These are phyloP conservation scores for Bretziella fagacearum DNA, from an alignment of 2,329 filamentous ascomycete species.

Conservation along the genomic window DNA sequence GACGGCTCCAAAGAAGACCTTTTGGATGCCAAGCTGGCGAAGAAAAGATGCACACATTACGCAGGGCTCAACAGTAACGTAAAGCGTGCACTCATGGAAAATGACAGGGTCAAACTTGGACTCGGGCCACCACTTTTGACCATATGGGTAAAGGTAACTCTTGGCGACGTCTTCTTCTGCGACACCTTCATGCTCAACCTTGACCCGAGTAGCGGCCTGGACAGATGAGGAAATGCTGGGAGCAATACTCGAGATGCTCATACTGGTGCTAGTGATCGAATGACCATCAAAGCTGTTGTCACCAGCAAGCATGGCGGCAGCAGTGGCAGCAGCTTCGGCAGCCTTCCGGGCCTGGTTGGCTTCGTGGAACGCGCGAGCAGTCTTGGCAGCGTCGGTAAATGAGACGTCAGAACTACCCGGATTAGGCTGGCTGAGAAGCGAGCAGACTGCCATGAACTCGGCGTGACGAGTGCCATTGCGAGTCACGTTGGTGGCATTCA, in stretches of 20 bases:
- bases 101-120: constrained; percentile 12
- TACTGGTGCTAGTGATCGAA: constrained; percentile 9
- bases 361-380: constrained; percentile 15
- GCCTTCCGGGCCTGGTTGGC: constrained; percentile 18
- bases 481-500: constrained; percentile 92
- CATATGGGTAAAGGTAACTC: constrained; percentile 43
- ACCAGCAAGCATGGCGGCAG: constrained; percentile 19
- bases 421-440: constrained; percentile 28
- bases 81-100: constrained; percentile 53
- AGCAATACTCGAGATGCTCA: constrained; percentile 10
- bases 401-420: constrained; percentile 9
- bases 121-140: constrained; percentile 29
- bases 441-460: constrained; percentile 72
- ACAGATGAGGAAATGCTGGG: constrained; percentile 12
- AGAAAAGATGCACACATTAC: constrained; percentile 96
- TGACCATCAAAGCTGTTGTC: constrained; percentile 10
- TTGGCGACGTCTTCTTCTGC: constrained; percentile 35
- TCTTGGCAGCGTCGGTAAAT: constrained; percentile 16
- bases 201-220: constrained; percentile 11
- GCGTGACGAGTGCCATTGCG: constrained; percentile 87
- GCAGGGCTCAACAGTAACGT: constrained; percentile 95
- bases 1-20: constrained; percentile 85
- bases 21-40: constrained; percentile 70
- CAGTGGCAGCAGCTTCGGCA: constrained; percentile 22
- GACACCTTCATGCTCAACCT: constrained; percentile 13